Evolutionary conservation across 129 eudicot species (phyloP), one percentile per base, ranked within the genome.

Genomic region (Lonicera japonica): DNA sequence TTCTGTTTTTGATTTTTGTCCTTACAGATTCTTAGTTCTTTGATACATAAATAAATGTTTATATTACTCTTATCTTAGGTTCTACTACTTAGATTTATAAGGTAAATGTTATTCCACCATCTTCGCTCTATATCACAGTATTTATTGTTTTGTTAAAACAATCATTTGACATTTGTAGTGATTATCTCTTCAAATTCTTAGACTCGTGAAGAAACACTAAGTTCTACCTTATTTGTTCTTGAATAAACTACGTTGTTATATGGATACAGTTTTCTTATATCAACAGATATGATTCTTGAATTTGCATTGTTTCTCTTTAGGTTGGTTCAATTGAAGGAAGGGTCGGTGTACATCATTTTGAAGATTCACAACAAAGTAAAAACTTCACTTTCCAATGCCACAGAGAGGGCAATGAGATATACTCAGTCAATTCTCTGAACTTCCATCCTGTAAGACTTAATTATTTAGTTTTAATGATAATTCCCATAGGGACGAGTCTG

Each of bases 301-400:
- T 43, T 43, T 56, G 41, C 66, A 19, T n/a, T 61, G 18, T 57
- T 57, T 21, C 5, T 14, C 21, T 76, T 25, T 64, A 94, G 99
- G 89, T 94, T 68, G 99, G 99, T 25, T 88, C 99, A 40, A 94
- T 94, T 67, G 96, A 94, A 75, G 99, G 99, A 66, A 82, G 96
- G 68, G 96, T 94, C 68, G 99, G 99, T 29, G 95, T 94, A 21
- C 99, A 94, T 67, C 96, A 94, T 71, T 83, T 94, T 57, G 99
- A 94, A 62, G 99, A 94, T 56, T 36, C 84, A 56, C 96, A 82
- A 57, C 82, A 80, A 67, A 70, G 74, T 72, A 88, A 88, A 77
- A 88, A 94, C 61, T 94, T 94, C 66, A 85, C 99, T 47, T 94
- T 94, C 76, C 88, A 88, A 80, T 94, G 99, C 72, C 99, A 88